These are phyloP conservation scores for Metahyphopichia silvanorum DNA, from an alignment of 805 yeast genomes.

Conservation along the genomic window DNA sequence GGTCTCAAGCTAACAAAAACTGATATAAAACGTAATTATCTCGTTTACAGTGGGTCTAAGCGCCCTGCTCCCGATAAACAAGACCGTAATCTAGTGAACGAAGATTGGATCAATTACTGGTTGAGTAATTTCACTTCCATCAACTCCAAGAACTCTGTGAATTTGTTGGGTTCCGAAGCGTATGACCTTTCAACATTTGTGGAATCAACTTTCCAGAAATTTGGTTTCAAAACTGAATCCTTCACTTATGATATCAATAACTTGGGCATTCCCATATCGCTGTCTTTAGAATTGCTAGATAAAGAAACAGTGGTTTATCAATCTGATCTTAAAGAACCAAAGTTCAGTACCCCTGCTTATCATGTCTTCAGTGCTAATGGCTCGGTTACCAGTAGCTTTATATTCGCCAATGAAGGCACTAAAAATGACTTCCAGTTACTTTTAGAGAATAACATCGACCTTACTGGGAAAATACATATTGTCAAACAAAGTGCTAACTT, in stretches of 20 bases:
- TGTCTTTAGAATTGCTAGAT: slow-evolving; percentile 24
- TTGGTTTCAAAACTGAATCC: slow-evolving; percentile 21
- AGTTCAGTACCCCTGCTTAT: slow-evolving; percentile 28
- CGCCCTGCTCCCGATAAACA: slow-evolving; percentile 6
- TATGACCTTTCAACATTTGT: slow-evolving; percentile 21
- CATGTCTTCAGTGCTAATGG: slow-evolving; percentile 25
- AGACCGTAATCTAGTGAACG: slow-evolving; percentile 8
- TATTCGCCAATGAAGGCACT: slow-evolving; percentile 30
- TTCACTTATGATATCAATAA: slow-evolving; percentile 10
- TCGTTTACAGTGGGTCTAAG: slow-evolving; percentile 31
- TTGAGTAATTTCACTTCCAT: slow-evolving; percentile 23
- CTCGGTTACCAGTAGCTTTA: slow-evolving; percentile 17
- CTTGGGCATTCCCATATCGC: slow-evolving; percentile 20
- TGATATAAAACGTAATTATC: slow-evolving; percentile 64
- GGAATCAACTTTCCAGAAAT: slow-evolving; percentile 21
- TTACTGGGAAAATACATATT: slow-evolving; percentile 26
- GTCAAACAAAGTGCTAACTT: slow-evolving; percentile 13
- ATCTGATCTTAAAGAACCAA: slow-evolving; percentile 21
- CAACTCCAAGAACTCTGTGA: slow-evolving; percentile 16
- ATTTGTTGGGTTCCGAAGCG: slow-evolving; percentile 24
- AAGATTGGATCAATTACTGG: slow-evolving; percentile 24
- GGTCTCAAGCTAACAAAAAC: slow-evolving; percentile 60
- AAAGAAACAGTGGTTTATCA: slow-evolving; percentile 19
- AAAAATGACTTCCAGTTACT: slow-evolving; percentile 24
- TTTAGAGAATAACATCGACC: slow-evolving; percentile 12